Conservation (phyloP, 371 early-diverging fungal species). For the Apophysomyces trapeziformis region DNA sequence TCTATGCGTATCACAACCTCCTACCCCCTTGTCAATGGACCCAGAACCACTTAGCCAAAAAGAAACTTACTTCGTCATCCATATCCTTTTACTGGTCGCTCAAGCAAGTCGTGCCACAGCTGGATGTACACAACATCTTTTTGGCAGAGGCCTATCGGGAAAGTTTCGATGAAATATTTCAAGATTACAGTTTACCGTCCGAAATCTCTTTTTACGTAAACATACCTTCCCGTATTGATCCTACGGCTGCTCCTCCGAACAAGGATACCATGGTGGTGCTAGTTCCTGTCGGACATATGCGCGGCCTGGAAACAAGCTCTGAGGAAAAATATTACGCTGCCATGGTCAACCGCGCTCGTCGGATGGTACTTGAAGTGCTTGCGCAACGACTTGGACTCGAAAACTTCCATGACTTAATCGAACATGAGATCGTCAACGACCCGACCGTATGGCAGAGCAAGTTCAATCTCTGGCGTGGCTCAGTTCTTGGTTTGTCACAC, state of each 20-base stretch:
- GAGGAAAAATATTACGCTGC: conserved; percentile 32
- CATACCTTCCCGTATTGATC: conserved; percentile 63
- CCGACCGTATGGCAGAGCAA: conserved; percentile 63
- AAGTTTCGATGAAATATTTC: conserved; percentile 66
- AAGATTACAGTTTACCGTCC: conserved; percentile 48
- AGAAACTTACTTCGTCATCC: conserved; percentile 62
- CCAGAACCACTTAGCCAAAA: conserved; percentile 36
- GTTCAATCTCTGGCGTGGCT: conserved; percentile 66
- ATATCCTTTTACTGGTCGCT: conserved; percentile 71
- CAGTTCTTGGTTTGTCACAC: conserved; percentile 65
- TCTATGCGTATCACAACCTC: conserved; percentile 61
- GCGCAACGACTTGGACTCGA: conserved; percentile 40
- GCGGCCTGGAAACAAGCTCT: conserved; percentile 15
- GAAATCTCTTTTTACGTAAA: conserved; percentile 68
- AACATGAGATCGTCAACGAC: conserved; percentile 60
- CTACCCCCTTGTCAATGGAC: conserved; percentile 58
- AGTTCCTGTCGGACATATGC: conserved; percentile 63
- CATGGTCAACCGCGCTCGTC: conserved; percentile 49
- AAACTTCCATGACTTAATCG: conserved; percentile 51
- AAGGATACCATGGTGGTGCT: conserved; percentile 62
- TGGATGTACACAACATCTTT: conserved; percentile 69
- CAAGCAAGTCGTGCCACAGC: conserved; percentile 42
- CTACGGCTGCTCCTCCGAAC: conserved; percentile 56
- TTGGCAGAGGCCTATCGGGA: conserved; percentile 61
- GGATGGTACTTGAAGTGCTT: conserved; percentile 50